Evolutionary conservation across 495 filamentous ascomycete genomes (phyloP).

Genomic region (Cudoniella acicularis): DNA sequence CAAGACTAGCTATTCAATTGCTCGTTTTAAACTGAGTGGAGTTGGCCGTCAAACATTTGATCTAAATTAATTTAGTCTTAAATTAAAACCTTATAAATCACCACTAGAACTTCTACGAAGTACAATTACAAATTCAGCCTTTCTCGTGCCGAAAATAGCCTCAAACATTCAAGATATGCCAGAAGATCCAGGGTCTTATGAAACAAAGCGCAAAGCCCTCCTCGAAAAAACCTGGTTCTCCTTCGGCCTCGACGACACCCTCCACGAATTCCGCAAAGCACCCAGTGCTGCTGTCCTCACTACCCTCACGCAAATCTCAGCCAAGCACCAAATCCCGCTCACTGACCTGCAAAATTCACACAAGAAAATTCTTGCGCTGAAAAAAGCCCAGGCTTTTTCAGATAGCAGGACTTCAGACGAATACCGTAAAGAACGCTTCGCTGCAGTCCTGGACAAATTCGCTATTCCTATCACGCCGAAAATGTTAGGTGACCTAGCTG

Average conservation of each 20-base stretch:
- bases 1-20: no score
- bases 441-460: neutral
- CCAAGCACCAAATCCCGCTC: neutral
- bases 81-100: no score
- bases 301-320: neutral
- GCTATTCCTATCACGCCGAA: neutral
- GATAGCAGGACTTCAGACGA: neutral
- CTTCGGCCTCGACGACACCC: conserved; percentile 41
- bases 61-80: no score
- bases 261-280: conserved; percentile 39
- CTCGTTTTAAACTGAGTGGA: no score
- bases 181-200: no score
- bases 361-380: conserved; percentile 8
- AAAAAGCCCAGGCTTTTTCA: neutral
- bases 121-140: no score
- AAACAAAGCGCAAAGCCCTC: no score
- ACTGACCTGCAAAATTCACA: neutral
- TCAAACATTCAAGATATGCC: no score
- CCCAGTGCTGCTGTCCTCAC: conserved; percentile 26
- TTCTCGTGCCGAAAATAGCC: no score
- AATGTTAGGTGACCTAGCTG: neutral
- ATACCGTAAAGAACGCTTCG: neutral
- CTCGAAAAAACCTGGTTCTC: conserved; percentile 33
- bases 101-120: no score
- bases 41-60: no score